Conservation (phyloP, 345 rosid species). For the Hypericum androsaemum region DNA sequence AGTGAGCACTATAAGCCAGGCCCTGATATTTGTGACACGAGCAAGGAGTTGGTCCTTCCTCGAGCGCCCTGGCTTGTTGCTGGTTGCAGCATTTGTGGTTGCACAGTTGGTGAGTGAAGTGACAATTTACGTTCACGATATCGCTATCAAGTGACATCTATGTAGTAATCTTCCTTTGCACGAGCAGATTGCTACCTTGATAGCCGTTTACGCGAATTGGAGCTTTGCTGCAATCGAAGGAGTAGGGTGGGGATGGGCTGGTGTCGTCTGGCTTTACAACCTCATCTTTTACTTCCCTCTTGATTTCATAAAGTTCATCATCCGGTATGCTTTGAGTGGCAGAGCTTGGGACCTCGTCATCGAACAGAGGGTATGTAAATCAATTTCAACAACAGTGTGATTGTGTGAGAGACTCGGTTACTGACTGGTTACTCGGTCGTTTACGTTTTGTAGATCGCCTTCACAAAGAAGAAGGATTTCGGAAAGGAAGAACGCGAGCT, state of each 20-base stretch:
- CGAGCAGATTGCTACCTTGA: slow-evolving; percentile 42
- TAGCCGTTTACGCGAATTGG: slow-evolving; percentile 52
- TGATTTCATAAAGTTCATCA: slow-evolving; percentile 43
- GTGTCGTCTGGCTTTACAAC: slow-evolving; percentile 51
- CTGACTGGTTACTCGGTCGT: slow-evolving; percentile 6
- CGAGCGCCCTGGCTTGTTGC: slow-evolving; percentile 48
- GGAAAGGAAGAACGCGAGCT: slow-evolving; percentile 46
- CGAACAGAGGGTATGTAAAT: slow-evolving; percentile 41
- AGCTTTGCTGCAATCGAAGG: slow-evolving; percentile 44
- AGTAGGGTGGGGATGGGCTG: slow-evolving; percentile 60
- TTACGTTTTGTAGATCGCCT: slow-evolving; percentile 31
- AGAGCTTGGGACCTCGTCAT: slow-evolving; percentile 59
- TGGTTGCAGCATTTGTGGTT: slow-evolving; percentile 29
- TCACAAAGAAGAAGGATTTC: slow-evolving; percentile 43
- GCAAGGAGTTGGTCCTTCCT: slow-evolving; percentile 49
- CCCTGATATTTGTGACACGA: slow-evolving; percentile 54
- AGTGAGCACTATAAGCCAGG: slow-evolving; percentile 61
- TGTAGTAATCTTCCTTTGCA: neutral
- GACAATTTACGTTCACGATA: neutral
- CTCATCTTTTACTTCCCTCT: slow-evolving; percentile 40
- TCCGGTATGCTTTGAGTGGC: slow-evolving; percentile 42
- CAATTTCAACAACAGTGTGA: neutral
- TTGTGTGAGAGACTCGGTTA: neutral
- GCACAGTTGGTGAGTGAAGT: slow-evolving; percentile 43
- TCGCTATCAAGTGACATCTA: neutral